These are phyloP conservation scores for Fomitiporia mediterranea DNA, from an alignment of 1,284 basidiomycete genomes.

Conservation along the genomic window DNA sequence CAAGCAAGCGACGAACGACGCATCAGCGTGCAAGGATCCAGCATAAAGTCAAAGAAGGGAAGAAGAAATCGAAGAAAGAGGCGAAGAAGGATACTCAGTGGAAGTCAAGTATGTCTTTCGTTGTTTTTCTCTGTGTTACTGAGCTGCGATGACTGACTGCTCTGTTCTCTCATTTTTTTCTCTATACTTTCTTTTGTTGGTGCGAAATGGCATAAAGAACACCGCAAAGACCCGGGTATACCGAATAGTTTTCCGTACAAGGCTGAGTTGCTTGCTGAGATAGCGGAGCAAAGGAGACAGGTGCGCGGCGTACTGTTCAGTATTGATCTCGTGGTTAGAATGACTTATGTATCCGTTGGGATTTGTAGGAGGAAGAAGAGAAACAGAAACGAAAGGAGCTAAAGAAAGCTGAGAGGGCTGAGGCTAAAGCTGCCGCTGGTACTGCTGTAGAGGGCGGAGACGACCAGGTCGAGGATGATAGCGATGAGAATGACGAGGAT, in stretches of 20 bases:
- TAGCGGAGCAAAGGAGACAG: slow-evolving; percentile 71
- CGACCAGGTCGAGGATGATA: slow-evolving; percentile 40
- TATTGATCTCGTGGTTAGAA: no score
- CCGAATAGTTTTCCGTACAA: slow-evolving; percentile 98
- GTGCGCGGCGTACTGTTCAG: no score
- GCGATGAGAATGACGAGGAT: slow-evolving; percentile 27
- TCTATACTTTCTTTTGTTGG: slow-evolving; percentile 6
- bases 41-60: slow-evolving; percentile 75
- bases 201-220: slow-evolving; percentile 39
- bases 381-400: slow-evolving; percentile 2
- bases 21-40: slow-evolving; percentile 74
- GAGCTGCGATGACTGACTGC: background rate
- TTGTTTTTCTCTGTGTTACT: slow-evolving; percentile 1
- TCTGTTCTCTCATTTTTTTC: background rate
- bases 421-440: slow-evolving; percentile 32
- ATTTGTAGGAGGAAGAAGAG: slow-evolving; percentile 10
- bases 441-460: slow-evolving; percentile 57
- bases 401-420: slow-evolving; percentile 7
- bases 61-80: slow-evolving; percentile 73
- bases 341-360: background rate
- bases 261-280: slow-evolving; percentile 92
- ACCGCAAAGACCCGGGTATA: slow-evolving; percentile 88
- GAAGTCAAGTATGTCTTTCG: slow-evolving; percentile 76
- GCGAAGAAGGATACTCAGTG: slow-evolving; percentile 84
- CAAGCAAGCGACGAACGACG: slow-evolving; percentile 74